Conservation (phyloP, 2,329 filamentous ascomycete species). For the Orbilia quercus region DNA sequence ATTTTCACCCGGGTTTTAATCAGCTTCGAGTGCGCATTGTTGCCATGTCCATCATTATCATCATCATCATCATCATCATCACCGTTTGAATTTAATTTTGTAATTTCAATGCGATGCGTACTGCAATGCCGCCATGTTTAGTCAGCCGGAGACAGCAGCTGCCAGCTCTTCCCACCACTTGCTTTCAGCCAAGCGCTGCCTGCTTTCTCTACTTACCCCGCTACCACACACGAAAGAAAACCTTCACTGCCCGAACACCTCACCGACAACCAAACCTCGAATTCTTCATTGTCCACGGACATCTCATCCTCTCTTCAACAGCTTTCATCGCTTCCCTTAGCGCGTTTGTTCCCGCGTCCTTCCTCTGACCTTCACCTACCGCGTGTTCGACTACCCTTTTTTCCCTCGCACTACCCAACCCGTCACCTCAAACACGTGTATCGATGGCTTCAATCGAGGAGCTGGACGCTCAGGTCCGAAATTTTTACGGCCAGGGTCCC, state of each 20-base stretch:
- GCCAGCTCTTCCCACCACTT: slow-evolving; percentile 14
- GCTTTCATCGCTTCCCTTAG: not conserved
- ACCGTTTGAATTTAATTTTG: too few relatives aligned
- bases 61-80: too few relatives aligned
- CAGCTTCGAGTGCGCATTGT: too few relatives aligned
- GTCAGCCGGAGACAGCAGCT: not conserved
- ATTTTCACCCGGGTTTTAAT: too few relatives aligned
- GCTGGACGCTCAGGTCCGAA: slow-evolving; percentile 93
- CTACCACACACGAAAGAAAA: slow-evolving; percentile 50
- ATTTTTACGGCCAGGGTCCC: slow-evolving; percentile 96
- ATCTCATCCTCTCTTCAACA: slow-evolving; percentile 13
- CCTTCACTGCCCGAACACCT: slow-evolving; percentile 21
- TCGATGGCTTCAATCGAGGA: slow-evolving; percentile 73
- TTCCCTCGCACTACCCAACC: slow-evolving; percentile 15
- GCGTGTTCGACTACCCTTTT: not conserved
- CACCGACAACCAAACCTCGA: slow-evolving; percentile 5
- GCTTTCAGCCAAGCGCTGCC: slow-evolving; percentile 29
- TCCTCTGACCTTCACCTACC: slow-evolving; percentile 2
- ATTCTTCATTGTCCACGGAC: slow-evolving; percentile 32
- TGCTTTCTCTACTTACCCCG: slow-evolving; percentile 35
- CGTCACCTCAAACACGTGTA: slow-evolving; percentile 11
- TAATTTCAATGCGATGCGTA: not conserved
- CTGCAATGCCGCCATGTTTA: not conserved
- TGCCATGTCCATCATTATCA: too few relatives aligned
- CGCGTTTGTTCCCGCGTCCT: slow-evolving; percentile 2